Evolutionary conservation across 352 stramenopile species (phyloP), one percentile per base, ranked within the genome.

Genomic region (Globisporangium uncinulatum): DNA sequence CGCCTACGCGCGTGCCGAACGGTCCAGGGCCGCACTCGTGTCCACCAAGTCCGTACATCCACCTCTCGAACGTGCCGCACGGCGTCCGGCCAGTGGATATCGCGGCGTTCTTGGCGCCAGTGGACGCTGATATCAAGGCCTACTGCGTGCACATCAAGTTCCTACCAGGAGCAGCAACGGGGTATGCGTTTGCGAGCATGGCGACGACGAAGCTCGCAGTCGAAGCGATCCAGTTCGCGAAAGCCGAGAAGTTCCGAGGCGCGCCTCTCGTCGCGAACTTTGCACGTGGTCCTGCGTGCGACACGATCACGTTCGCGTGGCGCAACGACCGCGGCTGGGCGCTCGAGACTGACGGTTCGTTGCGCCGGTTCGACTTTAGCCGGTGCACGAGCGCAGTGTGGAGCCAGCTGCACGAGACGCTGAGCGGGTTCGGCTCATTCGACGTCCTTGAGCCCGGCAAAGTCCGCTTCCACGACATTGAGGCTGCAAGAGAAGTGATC

Each of bases 181-280:
- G 67, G 7, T 92, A 87, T 50, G 80, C 79, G 32, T 92, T 92
- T 36, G 76, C 88, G 44, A 86, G 73, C 44, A 58, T 90, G 36
- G 66, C 79, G 7, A 71, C 78, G 14, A 76, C 73, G 15, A 51
- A 78, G n/a, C 62, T 76, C 45, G 76, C 83, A 6, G 66, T 71
- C 7, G 66, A 86, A 51, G 71, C 73, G 6, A 88, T 92, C 34
- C 66, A 67, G 20, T 87, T 67, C 46, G 65, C 82, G 19, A 61
- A 56, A 6, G 59, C 45, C 3, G 70, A 69, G 43, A 74, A 79
- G 48, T 82, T 76, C 7, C 63, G 62, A 11, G 71, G 69, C 5
- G 69, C 69, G 0, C 54, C 58, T 11, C 60, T 92, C 32, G 75
- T 84, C 20, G 76, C 68, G 4, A 84, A 89, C 62, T 92, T 87